A percentile compares a stretch with the other conserved stretches of the same genome.
Conservation (phyloP, 257 asterid species). For the Mentha longifolia region DNA sequence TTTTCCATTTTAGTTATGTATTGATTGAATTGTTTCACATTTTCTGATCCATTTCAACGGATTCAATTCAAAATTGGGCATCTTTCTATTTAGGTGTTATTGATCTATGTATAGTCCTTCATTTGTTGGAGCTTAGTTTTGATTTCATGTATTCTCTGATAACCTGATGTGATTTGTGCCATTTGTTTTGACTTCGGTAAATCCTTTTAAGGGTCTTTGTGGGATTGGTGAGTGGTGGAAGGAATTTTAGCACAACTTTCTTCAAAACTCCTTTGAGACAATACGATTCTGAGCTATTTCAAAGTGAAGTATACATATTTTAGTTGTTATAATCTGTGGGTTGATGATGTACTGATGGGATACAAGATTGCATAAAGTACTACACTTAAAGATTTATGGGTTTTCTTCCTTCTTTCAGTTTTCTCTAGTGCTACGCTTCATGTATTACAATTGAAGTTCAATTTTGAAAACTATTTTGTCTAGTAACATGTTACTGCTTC, state of each 20-base stretch:
- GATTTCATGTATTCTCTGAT: constrained; percentile 11
- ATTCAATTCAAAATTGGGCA: constrained; percentile 1
- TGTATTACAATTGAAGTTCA: constrained; percentile 7
- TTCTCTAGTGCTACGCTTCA: constrained; percentile 8
- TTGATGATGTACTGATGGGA: too few species aligned
- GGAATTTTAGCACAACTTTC: background rate
- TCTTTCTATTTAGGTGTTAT: background rate
- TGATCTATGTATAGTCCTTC: constrained; percentile 1
- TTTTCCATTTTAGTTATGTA: background rate
- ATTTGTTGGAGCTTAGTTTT: background rate
- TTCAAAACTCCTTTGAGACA: background rate
- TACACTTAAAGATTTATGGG: constrained; percentile 10
- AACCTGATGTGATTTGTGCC: background rate
- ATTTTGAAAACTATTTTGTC: background rate
- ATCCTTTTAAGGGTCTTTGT: constrained; percentile 12
- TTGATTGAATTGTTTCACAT: constrained; percentile 13
- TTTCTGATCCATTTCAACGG: constrained; percentile 8
- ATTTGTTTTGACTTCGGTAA: background rate
- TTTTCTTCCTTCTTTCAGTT: constrained; percentile 17
- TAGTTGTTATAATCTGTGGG: background rate
- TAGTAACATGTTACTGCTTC: constrained; percentile 15
- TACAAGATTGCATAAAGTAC: constrained; percentile 2
- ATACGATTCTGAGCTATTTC: constrained; percentile 6
- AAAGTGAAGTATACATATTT: background rate
- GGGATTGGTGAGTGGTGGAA: background rate